Percentiles rank a stretch among this genome's conserved stretches.
Conservation (phyloP, 352 stramenopile species). For the Peronospora farinosa region DNA sequence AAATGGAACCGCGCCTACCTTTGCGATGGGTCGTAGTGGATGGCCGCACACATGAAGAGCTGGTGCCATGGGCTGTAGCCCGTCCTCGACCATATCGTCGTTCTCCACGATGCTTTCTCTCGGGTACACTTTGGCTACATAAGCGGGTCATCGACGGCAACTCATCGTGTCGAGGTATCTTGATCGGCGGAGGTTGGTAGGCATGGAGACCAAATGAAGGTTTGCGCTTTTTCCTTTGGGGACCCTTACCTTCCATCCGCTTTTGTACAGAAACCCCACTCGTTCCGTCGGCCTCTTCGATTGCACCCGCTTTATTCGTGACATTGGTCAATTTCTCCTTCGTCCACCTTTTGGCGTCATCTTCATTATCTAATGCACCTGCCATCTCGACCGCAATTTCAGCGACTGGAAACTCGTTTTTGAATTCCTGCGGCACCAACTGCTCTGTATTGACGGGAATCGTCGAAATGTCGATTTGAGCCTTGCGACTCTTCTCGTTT, state of each 20-base stretch:
- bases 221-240: slow-evolving; percentile 33
- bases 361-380: slow-evolving; percentile 6
- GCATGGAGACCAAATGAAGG: slow-evolving; percentile 19
- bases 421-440: slow-evolving; percentile 6
- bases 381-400: slow-evolving; percentile 15
- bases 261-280: slow-evolving; percentile 2
- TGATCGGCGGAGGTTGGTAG: slow-evolving; percentile 49
- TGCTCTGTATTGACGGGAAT: slow-evolving; percentile 21
- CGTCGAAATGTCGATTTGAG: slow-evolving; percentile 47
- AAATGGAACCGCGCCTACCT: slow-evolving; percentile 59
- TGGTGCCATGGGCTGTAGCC: slow-evolving; percentile 3
- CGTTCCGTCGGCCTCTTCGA: background rate
- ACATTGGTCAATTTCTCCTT: slow-evolving; percentile 22
- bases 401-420: slow-evolving; percentile 14
- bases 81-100: slow-evolving; percentile 19
- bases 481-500: slow-evolving; percentile 79
- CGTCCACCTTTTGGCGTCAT: slow-evolving; percentile 15
- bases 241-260: slow-evolving; percentile 1
- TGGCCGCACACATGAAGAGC: slow-evolving; percentile 25
- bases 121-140: slow-evolving; percentile 43
- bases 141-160: slow-evolving; percentile 27
- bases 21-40: slow-evolving; percentile 54
- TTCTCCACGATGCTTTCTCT: slow-evolving; percentile 25
- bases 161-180: slow-evolving; percentile 51
- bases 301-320: slow-evolving; percentile 6